A percentile compares a stretch with the other conserved stretches of the same genome.
Evolutionary conservation across 108 stramenopile genomes (phyloP).

Genomic region (Nitzschia sp.): DNA sequence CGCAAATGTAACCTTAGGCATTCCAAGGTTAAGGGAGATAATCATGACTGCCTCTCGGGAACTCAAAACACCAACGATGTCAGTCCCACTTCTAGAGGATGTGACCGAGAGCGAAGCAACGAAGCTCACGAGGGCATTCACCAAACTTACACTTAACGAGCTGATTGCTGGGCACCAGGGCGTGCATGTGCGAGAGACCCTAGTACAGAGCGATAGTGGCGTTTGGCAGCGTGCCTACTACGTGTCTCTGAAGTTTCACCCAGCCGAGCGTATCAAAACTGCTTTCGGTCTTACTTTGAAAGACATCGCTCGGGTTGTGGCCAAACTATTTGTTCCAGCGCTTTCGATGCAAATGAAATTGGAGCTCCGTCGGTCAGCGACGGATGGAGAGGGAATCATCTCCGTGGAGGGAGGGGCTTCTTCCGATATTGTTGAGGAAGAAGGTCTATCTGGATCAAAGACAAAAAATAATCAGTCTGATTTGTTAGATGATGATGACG

Average conservation of each 20-base stretch:
- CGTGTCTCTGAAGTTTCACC: slow-evolving; percentile 83
- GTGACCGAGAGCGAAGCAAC: slow-evolving; percentile 64
- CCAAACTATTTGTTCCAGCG: slow-evolving; percentile 68
- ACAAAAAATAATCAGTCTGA: background rate
- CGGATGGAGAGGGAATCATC: slow-evolving; percentile 49
- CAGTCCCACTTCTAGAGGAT: slow-evolving; percentile 71
- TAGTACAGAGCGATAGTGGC: slow-evolving; percentile 61
- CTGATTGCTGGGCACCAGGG: slow-evolving; percentile 80
- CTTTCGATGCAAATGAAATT: slow-evolving; percentile 78
- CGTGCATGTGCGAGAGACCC: slow-evolving; percentile 68
- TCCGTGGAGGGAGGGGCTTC: slow-evolving; percentile 56
- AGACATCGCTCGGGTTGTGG: slow-evolving; percentile 78
- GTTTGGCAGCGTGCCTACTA: slow-evolving; percentile 82
- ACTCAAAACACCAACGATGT: slow-evolving; percentile 98
- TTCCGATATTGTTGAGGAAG: slow-evolving; percentile 20
- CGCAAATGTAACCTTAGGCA: slow-evolving; percentile 99
- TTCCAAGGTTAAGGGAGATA: slow-evolving; percentile 98
- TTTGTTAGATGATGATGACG: slow-evolving; percentile 60
- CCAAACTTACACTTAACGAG: slow-evolving; percentile 84
- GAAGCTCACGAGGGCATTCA: slow-evolving; percentile 72
- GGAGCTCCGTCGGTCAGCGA: slow-evolving; percentile 71
- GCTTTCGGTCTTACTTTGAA: slow-evolving; percentile 90
- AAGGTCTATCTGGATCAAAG: slow-evolving; percentile 6
- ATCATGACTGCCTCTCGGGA: slow-evolving; percentile 98
- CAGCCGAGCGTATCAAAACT: slow-evolving; percentile 78